These are phyloP conservation scores for Naematelia aurantialba DNA, from an alignment of 768 basidiomycete species.

Conservation along the genomic window DNA sequence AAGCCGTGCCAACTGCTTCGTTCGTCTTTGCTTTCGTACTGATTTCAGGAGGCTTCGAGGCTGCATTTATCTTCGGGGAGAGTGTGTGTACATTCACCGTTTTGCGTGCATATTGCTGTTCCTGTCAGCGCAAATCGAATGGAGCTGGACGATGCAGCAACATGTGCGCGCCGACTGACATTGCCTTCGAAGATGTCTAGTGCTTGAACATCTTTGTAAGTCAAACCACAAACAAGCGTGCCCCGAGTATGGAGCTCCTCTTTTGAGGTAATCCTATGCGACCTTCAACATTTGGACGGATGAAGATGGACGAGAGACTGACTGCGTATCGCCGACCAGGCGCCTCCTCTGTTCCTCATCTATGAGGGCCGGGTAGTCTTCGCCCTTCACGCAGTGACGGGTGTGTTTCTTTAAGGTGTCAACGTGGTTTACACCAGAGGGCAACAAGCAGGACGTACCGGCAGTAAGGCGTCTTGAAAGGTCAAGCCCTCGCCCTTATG, in stretches of 20 bases:
- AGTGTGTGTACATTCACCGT: slow-evolving; percentile 61
- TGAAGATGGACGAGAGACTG: background rate
- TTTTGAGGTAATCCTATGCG: background rate
- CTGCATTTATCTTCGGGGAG: slow-evolving; percentile 37
- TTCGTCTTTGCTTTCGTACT: background rate
- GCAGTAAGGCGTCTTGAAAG: slow-evolving; percentile 69
- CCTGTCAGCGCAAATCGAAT: background rate
- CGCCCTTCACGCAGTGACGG: slow-evolving; percentile 70
- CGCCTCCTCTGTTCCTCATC: slow-evolving; percentile 57
- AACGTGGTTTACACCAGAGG: slow-evolving; percentile 4
- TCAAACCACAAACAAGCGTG: slow-evolving; percentile 71
- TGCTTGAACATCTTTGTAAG: slow-evolving; percentile 59
- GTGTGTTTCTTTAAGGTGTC: slow-evolving; percentile 63
- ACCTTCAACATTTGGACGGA: background rate
- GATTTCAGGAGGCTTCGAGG: slow-evolving; percentile 6
- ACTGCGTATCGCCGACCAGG: slow-evolving; percentile 52
- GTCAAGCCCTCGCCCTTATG: slow-evolving; percentile 64
- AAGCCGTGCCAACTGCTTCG: background rate
- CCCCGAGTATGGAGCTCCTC: slow-evolving; percentile 75
- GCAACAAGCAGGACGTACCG: slow-evolving; percentile 55
- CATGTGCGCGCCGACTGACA: slow-evolving; percentile 51
- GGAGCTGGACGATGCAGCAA: slow-evolving; percentile 40
- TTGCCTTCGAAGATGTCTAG: slow-evolving; percentile 80
- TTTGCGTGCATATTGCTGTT: slow-evolving; percentile 68
- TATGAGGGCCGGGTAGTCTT: slow-evolving; percentile 81